These are phyloP conservation scores for Hypocreales sp. DNA, from an alignment of 2,329 filamentous ascomycete species.

Conservation along the genomic window DNA sequence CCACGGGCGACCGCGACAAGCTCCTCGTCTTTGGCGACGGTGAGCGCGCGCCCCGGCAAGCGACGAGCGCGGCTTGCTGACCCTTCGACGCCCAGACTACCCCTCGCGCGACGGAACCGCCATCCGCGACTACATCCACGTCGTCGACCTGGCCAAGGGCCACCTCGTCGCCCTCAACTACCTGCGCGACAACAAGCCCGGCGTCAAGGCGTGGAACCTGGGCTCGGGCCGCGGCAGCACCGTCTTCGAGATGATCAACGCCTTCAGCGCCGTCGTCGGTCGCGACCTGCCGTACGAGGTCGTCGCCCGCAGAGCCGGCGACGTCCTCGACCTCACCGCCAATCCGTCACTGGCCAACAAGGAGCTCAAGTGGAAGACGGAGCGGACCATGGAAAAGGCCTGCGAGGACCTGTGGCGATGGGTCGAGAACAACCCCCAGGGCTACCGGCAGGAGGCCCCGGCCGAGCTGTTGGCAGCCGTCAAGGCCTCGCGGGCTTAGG, in stretches of 20 bases:
- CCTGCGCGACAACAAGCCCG: constrained; percentile 69
- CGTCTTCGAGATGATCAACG: constrained; percentile 93
- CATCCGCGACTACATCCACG: constrained; percentile 97
- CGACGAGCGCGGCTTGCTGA: too few species aligned
- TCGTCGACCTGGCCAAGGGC: constrained; percentile 74
- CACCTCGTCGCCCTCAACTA: constrained; percentile 85
- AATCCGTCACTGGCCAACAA: constrained; percentile 76
- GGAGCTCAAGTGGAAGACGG: constrained; percentile 85
- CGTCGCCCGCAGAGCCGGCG: constrained; percentile 64
- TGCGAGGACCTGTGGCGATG: constrained; percentile 93
- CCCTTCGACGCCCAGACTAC: too few species aligned
- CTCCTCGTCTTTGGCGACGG: constrained; percentile 87
- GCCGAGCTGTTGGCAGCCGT: constrained; percentile 56
- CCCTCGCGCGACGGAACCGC: constrained; percentile 77
- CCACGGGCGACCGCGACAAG: constrained; percentile 88
- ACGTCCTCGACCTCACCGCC: constrained; percentile 88
- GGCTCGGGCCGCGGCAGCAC: constrained; percentile 91
- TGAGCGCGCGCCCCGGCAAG: constrained; percentile 33
- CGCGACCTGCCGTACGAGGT: constrained; percentile 78
- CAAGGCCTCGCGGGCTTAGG: constrained; percentile 20
- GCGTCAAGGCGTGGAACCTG: constrained; percentile 90
- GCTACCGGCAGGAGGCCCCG: constrained; percentile 85
- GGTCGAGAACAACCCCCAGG: constrained; percentile 93
- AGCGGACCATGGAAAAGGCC: constrained; percentile 79
- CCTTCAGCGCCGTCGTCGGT: constrained; percentile 78